phyloP scores from a whole-genome alignment of 441 rosid species.

The Omphalea diandra region DNA sequence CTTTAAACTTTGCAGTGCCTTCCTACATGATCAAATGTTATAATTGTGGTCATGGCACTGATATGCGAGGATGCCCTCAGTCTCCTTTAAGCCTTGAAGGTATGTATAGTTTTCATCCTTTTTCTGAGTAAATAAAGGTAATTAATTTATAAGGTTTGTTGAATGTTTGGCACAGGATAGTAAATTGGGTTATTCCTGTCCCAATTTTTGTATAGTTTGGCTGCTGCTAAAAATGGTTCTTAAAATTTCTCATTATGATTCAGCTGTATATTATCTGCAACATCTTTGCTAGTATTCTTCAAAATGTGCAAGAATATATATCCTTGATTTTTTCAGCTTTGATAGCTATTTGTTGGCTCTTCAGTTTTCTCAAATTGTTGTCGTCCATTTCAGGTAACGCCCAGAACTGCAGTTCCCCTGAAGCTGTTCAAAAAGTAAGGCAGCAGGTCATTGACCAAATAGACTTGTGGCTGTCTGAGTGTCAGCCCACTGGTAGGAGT shows the following conservation, averaged over 20 bases:
- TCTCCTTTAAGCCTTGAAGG: conserved; percentile 74
- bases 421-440: conserved; percentile 80
- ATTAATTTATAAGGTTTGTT: no score
- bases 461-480: conserved; percentile 90
- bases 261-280: neutral
- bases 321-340: neutral
- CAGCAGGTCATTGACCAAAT: conserved; percentile 68
- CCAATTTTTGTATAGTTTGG: neutral
- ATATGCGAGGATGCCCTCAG: conserved; percentile 93
- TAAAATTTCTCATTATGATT: neutral
- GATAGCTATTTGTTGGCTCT: neutral
- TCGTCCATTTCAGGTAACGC: conserved; percentile 59
- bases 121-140: neutral
- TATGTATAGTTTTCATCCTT: conserved; percentile 21
- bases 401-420: conserved; percentile 74
- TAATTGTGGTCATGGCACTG: conserved; percentile 95
- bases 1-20: conserved; percentile 58
- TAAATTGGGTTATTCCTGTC: neutral
- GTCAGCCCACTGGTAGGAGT: conserved; percentile 45
- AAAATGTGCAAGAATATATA: neutral
- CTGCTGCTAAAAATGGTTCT: neutral
- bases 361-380: conserved; percentile 6
- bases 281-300: neutral
- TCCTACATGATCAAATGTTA: conserved; percentile 72
- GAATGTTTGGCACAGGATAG: neutral